phyloP scores from a whole-genome alignment of 768 basidiomycete genomes.

The Lactarius quietus region DNA sequence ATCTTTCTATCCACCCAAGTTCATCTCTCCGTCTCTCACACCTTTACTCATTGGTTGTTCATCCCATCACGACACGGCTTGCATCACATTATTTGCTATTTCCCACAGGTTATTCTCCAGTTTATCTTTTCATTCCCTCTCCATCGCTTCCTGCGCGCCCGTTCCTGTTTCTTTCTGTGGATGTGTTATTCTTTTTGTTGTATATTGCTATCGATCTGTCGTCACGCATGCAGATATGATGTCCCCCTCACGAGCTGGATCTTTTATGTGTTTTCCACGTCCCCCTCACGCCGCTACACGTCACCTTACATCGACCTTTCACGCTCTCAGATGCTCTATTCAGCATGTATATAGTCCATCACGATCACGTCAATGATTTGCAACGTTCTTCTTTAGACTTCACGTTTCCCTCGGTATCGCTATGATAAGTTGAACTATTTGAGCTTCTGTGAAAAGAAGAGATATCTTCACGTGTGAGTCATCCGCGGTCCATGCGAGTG shows the following conservation, averaged over 20 bases:
- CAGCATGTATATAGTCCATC: background rate
- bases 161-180: background rate
- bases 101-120: background rate
- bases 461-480: too few relatives aligned
- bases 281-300: slow-evolving; percentile 9
- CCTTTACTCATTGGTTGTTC: slow-evolving; percentile 13
- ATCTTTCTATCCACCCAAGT: background rate
- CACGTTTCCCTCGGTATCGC: too few relatives aligned
- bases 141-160: background rate
- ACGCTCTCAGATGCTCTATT: background rate
- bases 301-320: background rate
- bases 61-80: slow-evolving; percentile 13
- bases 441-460: too few relatives aligned
- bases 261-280: background rate
- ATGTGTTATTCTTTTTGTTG: slow-evolving; percentile 6
- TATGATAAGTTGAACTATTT: too few relatives aligned
- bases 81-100: slow-evolving; percentile 9
- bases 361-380: background rate
- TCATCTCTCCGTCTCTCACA: background rate
- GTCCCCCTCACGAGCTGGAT: slow-evolving; percentile 18
- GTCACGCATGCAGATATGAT: background rate
- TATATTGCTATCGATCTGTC: slow-evolving; percentile 12
- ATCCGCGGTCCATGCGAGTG: too few relatives aligned
- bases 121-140: too few relatives aligned
- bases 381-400: background rate